phyloP scores from a whole-genome alignment of 1,284 basidiomycete species.

The Amylostereum areolatum region DNA sequence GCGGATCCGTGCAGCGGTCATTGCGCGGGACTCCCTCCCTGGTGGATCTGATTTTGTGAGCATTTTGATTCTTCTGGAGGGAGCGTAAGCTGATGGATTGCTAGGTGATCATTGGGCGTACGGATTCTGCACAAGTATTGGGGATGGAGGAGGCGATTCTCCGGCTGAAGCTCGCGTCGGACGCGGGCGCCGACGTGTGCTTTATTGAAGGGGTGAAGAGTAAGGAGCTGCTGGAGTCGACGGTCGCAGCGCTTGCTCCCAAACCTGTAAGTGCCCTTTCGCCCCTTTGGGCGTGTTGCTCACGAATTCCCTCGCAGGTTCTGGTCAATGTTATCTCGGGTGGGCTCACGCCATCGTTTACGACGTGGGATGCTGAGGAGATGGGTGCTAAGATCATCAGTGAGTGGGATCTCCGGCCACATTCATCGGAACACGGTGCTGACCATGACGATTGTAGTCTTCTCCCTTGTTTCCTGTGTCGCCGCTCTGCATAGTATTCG shows the following conservation, averaged over 20 bases:
- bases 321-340: constrained; percentile 76
- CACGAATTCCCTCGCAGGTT: constrained; percentile 26
- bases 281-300: constrained; percentile 1
- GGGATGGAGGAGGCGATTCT: constrained; percentile 76
- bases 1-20: constrained; percentile 72
- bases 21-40: constrained; percentile 64
- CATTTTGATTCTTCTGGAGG: constrained; percentile 26
- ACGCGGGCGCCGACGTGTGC: constrained; percentile 76
- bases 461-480: constrained; percentile 65
- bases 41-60: constrained; percentile 64
- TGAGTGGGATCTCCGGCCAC: constrained; percentile 27
- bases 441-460: constrained; percentile 37
- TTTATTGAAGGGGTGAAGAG: constrained; percentile 80
- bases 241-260: constrained; percentile 61
- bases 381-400: constrained; percentile 74
- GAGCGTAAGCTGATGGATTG: not conserved
- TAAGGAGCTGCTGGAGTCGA: constrained; percentile 55
- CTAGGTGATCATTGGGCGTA: constrained; percentile 77
- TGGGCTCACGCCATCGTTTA: constrained; percentile 70
- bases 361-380: constrained; percentile 57
- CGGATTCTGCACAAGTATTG: constrained; percentile 74
- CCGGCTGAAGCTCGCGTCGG: constrained; percentile 67
- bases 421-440: not conserved
- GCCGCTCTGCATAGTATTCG: constrained; percentile 68
- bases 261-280: constrained; percentile 43